A percentile compares a stretch with the other conserved stretches of the same genome.
These are phyloP conservation scores for Clitopilus passeckerianus DNA, from an alignment of 768 basidiomycete genomes.

Conservation along the genomic window DNA sequence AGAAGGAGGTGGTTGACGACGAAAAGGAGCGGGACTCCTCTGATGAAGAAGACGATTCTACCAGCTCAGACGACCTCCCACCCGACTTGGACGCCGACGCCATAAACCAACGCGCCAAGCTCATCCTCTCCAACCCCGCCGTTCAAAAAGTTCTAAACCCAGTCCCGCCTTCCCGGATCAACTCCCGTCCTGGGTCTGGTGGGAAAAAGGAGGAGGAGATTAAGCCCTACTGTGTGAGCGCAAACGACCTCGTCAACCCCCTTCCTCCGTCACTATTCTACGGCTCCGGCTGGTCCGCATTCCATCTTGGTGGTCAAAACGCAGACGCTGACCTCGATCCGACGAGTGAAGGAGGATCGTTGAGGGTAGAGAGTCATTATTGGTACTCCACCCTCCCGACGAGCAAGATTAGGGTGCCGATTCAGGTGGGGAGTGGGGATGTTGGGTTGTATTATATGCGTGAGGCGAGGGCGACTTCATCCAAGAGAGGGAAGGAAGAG, in stretches of 20 bases:
- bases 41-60: not conserved
- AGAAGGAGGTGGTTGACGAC: slow-evolving; percentile 27
- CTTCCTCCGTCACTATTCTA: slow-evolving; percentile 92
- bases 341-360: slow-evolving; percentile 29
- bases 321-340: too few relatives aligned
- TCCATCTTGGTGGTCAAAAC: slow-evolving; percentile 49
- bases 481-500: slow-evolving; percentile 16
- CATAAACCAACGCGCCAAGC: slow-evolving; percentile 16
- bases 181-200: slow-evolving; percentile 45
- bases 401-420: slow-evolving; percentile 76
- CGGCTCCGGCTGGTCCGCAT: slow-evolving; percentile 85
- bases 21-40: slow-evolving; percentile 2
- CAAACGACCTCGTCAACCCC: slow-evolving; percentile 98
- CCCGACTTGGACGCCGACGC: slow-evolving; percentile 18
- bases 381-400: slow-evolving; percentile 88
- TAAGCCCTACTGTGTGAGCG: slow-evolving; percentile 87
- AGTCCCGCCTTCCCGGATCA: slow-evolving; percentile 74
- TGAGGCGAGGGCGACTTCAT: slow-evolving; percentile 46
- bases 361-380: slow-evolving; percentile 72
- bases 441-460: slow-evolving; percentile 87
- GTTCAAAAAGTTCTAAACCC: slow-evolving; percentile 17
- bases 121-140: slow-evolving; percentile 6
- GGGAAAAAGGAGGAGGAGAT: slow-evolving; percentile 55
- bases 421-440: slow-evolving; percentile 85
- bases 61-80: not conserved